Evolutionary conservation across 1,284 basidiomycete genomes (phyloP), one percentile per base, ranked within the genome.

Genomic region (Coriolopsis trogii): DNA sequence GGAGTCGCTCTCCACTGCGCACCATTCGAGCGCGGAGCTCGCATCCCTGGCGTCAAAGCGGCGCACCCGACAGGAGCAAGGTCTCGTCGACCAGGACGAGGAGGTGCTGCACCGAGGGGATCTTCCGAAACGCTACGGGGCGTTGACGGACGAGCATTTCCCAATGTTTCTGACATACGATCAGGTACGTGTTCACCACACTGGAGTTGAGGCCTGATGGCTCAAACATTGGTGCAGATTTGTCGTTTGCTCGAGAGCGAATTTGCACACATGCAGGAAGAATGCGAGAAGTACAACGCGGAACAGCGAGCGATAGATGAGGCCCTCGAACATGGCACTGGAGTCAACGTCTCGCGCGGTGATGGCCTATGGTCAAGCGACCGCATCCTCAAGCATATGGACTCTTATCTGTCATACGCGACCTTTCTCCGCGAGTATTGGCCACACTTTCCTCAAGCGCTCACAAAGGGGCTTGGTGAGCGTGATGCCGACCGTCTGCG

Each of bases 81-180:
- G 70, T 1, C 61, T 82, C 7, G 68, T 81, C 6, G 76, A 82
- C 53, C 60, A 58, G 0, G 81, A 85, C 9, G 81, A 85, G 45
- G 72, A 78, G 33, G 61, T 70, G 0, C 68, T 72, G 28, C 77
- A 74, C 66, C 68, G 71, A 6, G 66, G 57, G 1, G 73, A 78
- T 49, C 70, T 89, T 2, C 87, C 87, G 1, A 58, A 63, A 16
- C 72, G 66, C n/a, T 89, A 81, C 56, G 82, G 83, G 34, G 73
- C 78, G 13, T 68, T 90, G 3, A 60, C 72, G 24, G 85, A 85
- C 26, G 63, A 72, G 0, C 81, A 91, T 62, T 91, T 89, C 51
- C 89, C 88, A 0, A 65, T 90, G 50, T 91, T 91, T 53, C 62
- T 87, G 7, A 87, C 85, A 0, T 85, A 82, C 41, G 79, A 87